A percentile compares a stretch with the other conserved stretches of the same genome.
phyloP scores from a whole-genome alignment of 352 stramenopile genomes.

The Chrysophaeum taylorii region DNA sequence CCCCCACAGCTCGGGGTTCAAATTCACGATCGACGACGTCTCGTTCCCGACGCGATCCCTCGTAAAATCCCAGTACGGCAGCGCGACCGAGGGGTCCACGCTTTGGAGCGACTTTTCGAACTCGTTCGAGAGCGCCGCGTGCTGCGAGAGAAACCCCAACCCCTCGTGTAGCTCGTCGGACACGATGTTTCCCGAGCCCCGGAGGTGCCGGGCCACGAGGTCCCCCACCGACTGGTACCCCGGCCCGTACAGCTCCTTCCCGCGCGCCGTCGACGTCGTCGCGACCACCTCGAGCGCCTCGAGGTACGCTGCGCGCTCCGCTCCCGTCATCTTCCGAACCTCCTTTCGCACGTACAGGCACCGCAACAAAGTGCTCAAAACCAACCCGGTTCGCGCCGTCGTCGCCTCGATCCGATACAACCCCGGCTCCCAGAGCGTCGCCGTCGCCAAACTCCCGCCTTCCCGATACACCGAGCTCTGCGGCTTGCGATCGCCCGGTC shows the following conservation, averaged over 20 bases:
- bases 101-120: slow-evolving; percentile 23
- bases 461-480: too few relatives aligned
- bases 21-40: background rate
- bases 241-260: background rate
- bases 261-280: background rate
- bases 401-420: too few relatives aligned
- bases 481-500: too few relatives aligned
- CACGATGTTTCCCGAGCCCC: too few relatives aligned
- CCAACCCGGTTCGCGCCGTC: too few relatives aligned
- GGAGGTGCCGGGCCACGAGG: too few relatives aligned
- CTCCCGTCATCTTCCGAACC: background rate
- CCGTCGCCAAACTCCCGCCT: too few relatives aligned
- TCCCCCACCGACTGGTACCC: background rate
- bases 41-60: background rate
- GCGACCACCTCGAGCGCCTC: background rate
- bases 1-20: background rate
- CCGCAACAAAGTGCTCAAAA: too few relatives aligned
- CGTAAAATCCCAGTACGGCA: slow-evolving; percentile 31
- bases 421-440: too few relatives aligned
- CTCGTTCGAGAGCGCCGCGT: slow-evolving; percentile 24
- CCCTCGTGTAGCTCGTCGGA: slow-evolving; percentile 22
- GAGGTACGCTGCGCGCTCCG: background rate
- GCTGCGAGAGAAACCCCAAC: slow-evolving; percentile 19
- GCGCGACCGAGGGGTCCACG: slow-evolving; percentile 24
- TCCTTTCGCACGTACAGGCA: background rate